phyloP scores from a whole-genome alignment of 495 filamentous ascomycete species.

The Apodospora peruviana region DNA sequence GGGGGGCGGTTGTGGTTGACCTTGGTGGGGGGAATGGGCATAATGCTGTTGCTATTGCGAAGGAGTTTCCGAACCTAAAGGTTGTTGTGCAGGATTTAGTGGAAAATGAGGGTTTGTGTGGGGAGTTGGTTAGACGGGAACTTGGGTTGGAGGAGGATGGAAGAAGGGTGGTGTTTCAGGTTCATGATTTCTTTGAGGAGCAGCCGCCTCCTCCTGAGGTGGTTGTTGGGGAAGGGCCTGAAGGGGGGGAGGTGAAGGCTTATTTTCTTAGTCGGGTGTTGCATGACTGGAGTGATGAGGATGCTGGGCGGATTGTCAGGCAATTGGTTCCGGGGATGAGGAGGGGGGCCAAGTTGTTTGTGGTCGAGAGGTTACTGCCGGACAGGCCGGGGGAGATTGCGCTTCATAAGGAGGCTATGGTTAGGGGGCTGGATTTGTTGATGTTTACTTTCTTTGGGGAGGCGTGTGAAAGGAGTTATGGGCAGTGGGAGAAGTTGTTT shows the following conservation, averaged over 20 bases:
- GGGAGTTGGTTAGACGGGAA: not conserved
- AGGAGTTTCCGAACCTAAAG: not conserved
- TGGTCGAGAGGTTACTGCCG: conserved; percentile 7
- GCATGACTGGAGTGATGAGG: conserved; percentile 7
- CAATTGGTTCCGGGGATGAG: not conserved
- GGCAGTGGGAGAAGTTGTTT: conserved; percentile 31
- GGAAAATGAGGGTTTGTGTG: not conserved
- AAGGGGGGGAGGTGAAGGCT: not conserved
- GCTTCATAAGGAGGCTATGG: conserved; percentile 1
- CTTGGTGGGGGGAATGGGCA: conserved; percentile 6
- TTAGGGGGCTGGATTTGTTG: conserved; percentile 1
- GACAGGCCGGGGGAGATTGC: conserved; percentile 1
- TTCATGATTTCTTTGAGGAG: conserved; percentile 3
- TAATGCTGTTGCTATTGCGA: not conserved
- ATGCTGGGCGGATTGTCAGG: not conserved
- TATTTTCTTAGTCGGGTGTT: conserved; percentile 5
- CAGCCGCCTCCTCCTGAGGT: conserved; percentile 5
- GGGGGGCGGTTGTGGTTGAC: conserved; percentile 3
- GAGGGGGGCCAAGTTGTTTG: not conserved
- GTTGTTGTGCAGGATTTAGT: conserved; percentile 5
- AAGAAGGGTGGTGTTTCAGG: not conserved
- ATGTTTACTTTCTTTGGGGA: conserved; percentile 3
- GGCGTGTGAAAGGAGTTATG: not conserved
- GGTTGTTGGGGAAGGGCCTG: too few species aligned
- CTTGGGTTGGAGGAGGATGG: not conserved